Evolutionary conservation across 768 basidiomycete species (phyloP).

Genomic region (Tulasnella sp.): DNA sequence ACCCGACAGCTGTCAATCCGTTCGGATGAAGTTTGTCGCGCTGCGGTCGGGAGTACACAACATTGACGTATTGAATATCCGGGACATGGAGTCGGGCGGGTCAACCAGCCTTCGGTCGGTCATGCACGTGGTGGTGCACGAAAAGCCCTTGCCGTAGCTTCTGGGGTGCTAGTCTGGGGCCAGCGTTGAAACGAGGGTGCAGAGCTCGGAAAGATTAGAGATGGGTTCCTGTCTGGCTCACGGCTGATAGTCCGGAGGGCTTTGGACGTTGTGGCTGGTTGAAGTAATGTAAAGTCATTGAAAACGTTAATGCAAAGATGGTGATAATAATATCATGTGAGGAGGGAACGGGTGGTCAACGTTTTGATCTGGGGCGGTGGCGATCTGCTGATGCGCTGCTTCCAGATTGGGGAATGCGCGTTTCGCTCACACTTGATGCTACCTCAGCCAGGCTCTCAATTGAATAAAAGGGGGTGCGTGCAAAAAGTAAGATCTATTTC

Average conservation of each 20-base stretch:
- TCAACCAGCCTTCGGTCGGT: slow-evolving; percentile 79
- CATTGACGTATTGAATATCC: slow-evolving; percentile 70
- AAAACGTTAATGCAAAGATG: background rate
- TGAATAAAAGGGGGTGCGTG: background rate
- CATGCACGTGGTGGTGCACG: slow-evolving; percentile 75
- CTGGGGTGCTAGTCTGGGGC: background rate
- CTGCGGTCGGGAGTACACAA: slow-evolving; percentile 78
- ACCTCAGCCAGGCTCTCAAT: background rate
- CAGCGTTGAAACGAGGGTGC: background rate
- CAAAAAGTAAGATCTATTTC: background rate
- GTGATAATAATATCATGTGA: background rate
- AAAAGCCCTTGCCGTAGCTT: slow-evolving; percentile 40
- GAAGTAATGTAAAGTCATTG: background rate
- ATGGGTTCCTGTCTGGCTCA: background rate
- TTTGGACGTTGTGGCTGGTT: background rate
- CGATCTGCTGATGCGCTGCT: background rate
- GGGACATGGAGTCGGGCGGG: slow-evolving; percentile 73
- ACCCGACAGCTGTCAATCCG: slow-evolving; percentile 83
- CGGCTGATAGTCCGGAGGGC: background rate
- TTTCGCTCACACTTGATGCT: background rate
- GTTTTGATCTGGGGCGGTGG: background rate
- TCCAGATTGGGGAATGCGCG: background rate
- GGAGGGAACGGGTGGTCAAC: background rate
- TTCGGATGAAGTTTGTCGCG: slow-evolving; percentile 83
- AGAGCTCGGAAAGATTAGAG: background rate